Conservation (phyloP, 805 yeast species). For the Komagataella populi region DNA sequence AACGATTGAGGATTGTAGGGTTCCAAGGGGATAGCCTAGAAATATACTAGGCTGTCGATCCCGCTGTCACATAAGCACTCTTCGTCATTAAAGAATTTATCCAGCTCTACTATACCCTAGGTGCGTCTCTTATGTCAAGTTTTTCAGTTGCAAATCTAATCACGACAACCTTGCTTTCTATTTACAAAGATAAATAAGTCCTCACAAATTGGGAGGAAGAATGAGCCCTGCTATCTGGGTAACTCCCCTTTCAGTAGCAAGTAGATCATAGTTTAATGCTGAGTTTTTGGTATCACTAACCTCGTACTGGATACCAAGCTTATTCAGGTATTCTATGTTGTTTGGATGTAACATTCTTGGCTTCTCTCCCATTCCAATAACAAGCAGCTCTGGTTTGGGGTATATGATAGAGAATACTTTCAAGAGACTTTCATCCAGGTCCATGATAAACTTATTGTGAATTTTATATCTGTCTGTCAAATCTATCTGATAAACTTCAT, state of each 20-base stretch:
- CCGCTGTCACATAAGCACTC: not conserved
- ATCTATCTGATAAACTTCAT: conserved; percentile 50
- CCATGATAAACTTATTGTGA: conserved; percentile 39
- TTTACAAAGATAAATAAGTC: conserved; percentile 1
- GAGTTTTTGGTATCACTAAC: conserved; percentile 53
- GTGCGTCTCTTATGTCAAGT: not conserved
- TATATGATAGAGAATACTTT: conserved; percentile 38
- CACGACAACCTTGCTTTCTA: not conserved
- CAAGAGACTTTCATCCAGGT: conserved; percentile 29
- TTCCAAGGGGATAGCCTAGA: not conserved
- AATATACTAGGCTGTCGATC: not conserved
- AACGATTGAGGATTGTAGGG: no score
- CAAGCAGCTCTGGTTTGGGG: conserved; percentile 69
- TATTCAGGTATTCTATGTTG: conserved; percentile 33
- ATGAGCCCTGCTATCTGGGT: conserved; percentile 59
- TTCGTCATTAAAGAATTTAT: not conserved
- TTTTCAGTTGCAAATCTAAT: not conserved
- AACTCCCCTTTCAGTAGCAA: conserved; percentile 67
- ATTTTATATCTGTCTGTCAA: conserved; percentile 25
- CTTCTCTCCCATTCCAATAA: conserved; percentile 56
- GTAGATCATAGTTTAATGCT: conserved; percentile 55
- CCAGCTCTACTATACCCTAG: no score
- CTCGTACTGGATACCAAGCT: conserved; percentile 59
- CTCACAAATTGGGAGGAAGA: conserved; percentile 49
- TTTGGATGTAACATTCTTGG: conserved; percentile 49